Conservation (phyloP, 2,329 filamentous ascomycete genomes). For the Nigrospora oryzae region DNA sequence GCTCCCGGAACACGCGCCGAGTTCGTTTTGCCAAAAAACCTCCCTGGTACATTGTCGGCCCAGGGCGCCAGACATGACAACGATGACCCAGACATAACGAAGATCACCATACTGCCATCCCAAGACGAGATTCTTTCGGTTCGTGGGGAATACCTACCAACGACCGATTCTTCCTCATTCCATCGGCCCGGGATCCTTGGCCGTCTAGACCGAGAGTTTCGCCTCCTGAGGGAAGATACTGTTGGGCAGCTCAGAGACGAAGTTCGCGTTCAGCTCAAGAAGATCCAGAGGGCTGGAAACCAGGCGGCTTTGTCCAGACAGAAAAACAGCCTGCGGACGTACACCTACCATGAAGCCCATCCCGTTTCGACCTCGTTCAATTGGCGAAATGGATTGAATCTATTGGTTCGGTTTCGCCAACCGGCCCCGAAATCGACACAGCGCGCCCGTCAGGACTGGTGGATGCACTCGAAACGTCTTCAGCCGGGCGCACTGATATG, state of each 20-base stretch:
- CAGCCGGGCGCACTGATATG: constrained; percentile 41
- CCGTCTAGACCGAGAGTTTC: constrained; percentile 45
- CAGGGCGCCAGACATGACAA: constrained; percentile 37
- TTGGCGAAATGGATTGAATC: constrained; percentile 29
- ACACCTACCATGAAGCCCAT: constrained; percentile 25
- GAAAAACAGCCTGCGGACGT: constrained; percentile 21
- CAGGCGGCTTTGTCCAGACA: constrained; percentile 4
- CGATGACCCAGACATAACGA: constrained; percentile 33
- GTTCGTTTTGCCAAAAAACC: constrained; percentile 21
- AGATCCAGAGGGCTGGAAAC: constrained; percentile 15
- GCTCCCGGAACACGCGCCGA: constrained; percentile 10
- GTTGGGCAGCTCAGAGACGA: constrained; percentile 43
- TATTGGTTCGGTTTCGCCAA: constrained; percentile 36
- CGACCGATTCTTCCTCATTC: constrained; percentile 26
- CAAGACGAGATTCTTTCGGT: constrained; percentile 32
- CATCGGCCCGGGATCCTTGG: constrained; percentile 34
- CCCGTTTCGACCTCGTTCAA: constrained; percentile 25
- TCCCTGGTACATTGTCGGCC: constrained; percentile 23
- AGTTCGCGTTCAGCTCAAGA: constrained; percentile 29
- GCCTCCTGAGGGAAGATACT: constrained; percentile 46
- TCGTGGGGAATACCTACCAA: constrained; percentile 34
- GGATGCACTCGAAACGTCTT: constrained; percentile 38
- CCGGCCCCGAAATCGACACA: constrained; percentile 17
- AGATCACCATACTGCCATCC: constrained; percentile 42
- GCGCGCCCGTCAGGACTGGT: constrained; percentile 35